These are phyloP conservation scores for Mycena epipterygia DNA, from an alignment of 768 basidiomycete species.

Conservation along the genomic window DNA sequence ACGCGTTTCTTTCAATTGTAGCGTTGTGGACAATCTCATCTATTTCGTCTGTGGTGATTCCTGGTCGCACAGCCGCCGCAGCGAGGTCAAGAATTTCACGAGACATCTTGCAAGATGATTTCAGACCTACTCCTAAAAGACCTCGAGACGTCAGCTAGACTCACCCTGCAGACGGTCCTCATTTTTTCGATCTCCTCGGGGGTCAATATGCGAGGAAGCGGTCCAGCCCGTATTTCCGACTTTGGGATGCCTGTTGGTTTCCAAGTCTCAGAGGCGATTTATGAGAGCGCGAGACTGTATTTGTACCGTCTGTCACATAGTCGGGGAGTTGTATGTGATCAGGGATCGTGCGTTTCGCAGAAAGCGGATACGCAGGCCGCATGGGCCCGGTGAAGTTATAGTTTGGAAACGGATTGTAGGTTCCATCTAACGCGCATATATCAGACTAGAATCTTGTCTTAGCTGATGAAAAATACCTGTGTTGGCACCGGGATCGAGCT, in stretches of 20 bases:
- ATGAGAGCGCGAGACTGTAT: slow-evolving; percentile 21
- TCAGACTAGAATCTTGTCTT: slow-evolving; percentile 1
- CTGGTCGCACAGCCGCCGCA: slow-evolving; percentile 90
- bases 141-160: slow-evolving; percentile 45
- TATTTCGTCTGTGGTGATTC: slow-evolving; percentile 95
- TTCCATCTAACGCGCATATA: slow-evolving; percentile 65
- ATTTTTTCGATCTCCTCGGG: slow-evolving; percentile 90
- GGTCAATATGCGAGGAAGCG: slow-evolving; percentile 74
- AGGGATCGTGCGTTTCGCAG: slow-evolving; percentile 81
- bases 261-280: slow-evolving; percentile 14
- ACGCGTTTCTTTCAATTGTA: slow-evolving; percentile 89
- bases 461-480: slow-evolving; percentile 18
- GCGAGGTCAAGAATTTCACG: slow-evolving; percentile 97
- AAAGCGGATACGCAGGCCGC: slow-evolving; percentile 91
- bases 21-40: slow-evolving; percentile 96
- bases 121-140: slow-evolving; percentile 1
- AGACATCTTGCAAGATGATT: slow-evolving; percentile 70
- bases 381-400: slow-evolving; percentile 85
- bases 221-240: slow-evolving; percentile 68
- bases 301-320: slow-evolving; percentile 72
- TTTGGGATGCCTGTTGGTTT: slow-evolving; percentile 66
- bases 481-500: slow-evolving; percentile 37
- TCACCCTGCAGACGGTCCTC: slow-evolving; percentile 86
- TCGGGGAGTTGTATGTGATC: slow-evolving; percentile 90
- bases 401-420: slow-evolving; percentile 84